These are phyloP conservation scores for Agrocybe pediades DNA, from an alignment of 768 basidiomycete species.

Conservation along the genomic window DNA sequence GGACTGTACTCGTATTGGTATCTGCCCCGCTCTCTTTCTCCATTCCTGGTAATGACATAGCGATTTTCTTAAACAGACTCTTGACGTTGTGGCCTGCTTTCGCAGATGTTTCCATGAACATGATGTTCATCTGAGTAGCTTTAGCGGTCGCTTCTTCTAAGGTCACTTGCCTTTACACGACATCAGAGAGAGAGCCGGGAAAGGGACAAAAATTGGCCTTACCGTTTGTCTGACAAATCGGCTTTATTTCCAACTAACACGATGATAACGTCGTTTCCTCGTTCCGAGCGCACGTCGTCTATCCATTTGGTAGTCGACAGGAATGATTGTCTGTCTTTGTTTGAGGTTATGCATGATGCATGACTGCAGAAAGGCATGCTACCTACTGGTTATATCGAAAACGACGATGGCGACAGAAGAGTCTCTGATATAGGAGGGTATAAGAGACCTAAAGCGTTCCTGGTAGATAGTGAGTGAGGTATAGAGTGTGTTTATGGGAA, in stretches of 20 bases:
- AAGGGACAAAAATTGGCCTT: conserved; percentile 26
- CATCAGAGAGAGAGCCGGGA: conserved; percentile 3
- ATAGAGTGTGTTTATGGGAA: background rate
- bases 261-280: conserved; percentile 97
- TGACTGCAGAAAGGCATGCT: background rate
- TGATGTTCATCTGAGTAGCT: conserved; percentile 86
- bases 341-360: background rate
- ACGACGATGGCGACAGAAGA: conserved; percentile 99
- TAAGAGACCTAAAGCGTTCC: conserved; percentile 97
- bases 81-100: conserved; percentile 99
- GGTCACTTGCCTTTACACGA: conserved; percentile 87
- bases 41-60: conserved; percentile 96
- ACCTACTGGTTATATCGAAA: conserved; percentile 96
- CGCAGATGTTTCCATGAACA: conserved; percentile 99
- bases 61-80: conserved; percentile 98
- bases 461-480: conserved; percentile 29
- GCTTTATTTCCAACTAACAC: conserved; percentile 99
- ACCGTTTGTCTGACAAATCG: conserved; percentile 98
- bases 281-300: conserved; percentile 96
- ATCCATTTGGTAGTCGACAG: conserved; percentile 99
- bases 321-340: conserved; percentile 93
- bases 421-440: conserved; percentile 98
- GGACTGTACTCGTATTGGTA: conserved; percentile 50
- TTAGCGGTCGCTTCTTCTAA: conserved; percentile 95
- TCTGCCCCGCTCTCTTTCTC: conserved; percentile 75